Conservation (phyloP, 2,329 filamentous ascomycete genomes). For the Fusarium sp. region DNA sequence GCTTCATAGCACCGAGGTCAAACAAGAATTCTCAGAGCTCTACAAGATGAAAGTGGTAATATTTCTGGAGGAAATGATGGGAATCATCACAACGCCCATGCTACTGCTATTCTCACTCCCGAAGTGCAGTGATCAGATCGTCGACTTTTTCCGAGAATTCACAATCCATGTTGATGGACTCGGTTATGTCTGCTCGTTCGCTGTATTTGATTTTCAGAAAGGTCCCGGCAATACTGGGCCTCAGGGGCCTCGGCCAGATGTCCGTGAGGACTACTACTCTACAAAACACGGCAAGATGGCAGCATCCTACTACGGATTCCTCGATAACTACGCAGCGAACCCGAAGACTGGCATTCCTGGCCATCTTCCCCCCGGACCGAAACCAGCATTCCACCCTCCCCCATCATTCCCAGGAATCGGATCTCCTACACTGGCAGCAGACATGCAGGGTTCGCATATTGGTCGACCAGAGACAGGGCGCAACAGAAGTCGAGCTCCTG, state of each 20-base stretch:
- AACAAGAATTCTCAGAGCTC: constrained; percentile 86
- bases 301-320: constrained; percentile 94
- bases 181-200: constrained; percentile 96
- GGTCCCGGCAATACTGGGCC: constrained; percentile 64
- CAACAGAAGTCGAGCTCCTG: constrained; percentile 55
- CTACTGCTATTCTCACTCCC: constrained; percentile 88
- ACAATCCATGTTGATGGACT: constrained; percentile 96
- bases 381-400: constrained; percentile 75
- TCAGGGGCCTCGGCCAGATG: constrained; percentile 63
- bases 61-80: constrained; percentile 90
- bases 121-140: constrained; percentile 88
- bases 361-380: constrained; percentile 65
- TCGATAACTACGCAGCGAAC: constrained; percentile 89
- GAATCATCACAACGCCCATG: constrained; percentile 91
- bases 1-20: constrained; percentile 94
- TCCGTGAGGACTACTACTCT: constrained; percentile 91
- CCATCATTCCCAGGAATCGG: constrained; percentile 78
- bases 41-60: constrained; percentile 94
- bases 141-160: constrained; percentile 98
- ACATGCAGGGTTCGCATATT: constrained; percentile 62
- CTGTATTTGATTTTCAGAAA: constrained; percentile 96
- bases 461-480: constrained; percentile 59
- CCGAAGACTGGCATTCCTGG: constrained; percentile 74
- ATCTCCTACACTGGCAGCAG: constrained; percentile 67
- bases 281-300: constrained; percentile 98